Evolutionary conservation across 805 yeast species (phyloP).

Genomic region (Phaffomyces antillensis): DNA sequence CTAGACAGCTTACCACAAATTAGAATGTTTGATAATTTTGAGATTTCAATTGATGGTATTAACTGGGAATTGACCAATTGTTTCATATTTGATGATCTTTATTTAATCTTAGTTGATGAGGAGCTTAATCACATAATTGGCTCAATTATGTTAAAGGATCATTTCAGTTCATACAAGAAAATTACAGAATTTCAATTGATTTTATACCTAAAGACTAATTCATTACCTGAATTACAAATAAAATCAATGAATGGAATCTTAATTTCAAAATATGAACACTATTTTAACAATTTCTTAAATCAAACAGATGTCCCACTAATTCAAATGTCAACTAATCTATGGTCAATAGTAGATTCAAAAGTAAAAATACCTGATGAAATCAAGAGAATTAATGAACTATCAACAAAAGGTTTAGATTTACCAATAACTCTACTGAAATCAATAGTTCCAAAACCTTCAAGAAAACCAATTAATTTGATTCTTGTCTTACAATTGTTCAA

Average conservation of each 20-base stretch:
- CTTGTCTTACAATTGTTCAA: conserved; percentile 36
- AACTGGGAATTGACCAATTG: conserved; percentile 34
- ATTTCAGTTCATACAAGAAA: conserved; percentile 26
- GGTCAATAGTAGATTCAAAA: conserved; percentile 32
- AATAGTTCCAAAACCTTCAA: conserved; percentile 35
- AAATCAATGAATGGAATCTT: conserved; percentile 26
- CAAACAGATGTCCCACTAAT: conserved; percentile 26
- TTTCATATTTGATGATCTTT: conserved; percentile 27
- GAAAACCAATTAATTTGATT: conserved; percentile 33
- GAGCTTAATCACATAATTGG: conserved; percentile 30
- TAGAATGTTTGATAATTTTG: conserved; percentile 34
- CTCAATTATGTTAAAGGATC: conserved; percentile 30
- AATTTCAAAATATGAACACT: conserved; percentile 36
- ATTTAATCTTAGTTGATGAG: conserved; percentile 22
- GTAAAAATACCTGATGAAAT: conserved; percentile 33
- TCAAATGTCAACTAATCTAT: conserved; percentile 45
- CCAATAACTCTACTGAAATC: conserved; percentile 33
- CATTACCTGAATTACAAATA: conserved; percentile 38
- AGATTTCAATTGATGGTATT: conserved; percentile 35
- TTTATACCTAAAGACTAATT: conserved; percentile 32
- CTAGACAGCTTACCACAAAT: conserved; percentile 21
- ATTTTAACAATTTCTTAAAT: conserved; percentile 9
- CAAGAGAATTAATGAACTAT: conserved; percentile 28
- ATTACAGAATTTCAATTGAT: conserved; percentile 23
- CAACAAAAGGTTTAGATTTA: conserved; percentile 33